A percentile compares a stretch with the other conserved stretches of the same genome.
Conservation (phyloP, 441 rosid genomes). For the Erysimum cheiri region DNA sequence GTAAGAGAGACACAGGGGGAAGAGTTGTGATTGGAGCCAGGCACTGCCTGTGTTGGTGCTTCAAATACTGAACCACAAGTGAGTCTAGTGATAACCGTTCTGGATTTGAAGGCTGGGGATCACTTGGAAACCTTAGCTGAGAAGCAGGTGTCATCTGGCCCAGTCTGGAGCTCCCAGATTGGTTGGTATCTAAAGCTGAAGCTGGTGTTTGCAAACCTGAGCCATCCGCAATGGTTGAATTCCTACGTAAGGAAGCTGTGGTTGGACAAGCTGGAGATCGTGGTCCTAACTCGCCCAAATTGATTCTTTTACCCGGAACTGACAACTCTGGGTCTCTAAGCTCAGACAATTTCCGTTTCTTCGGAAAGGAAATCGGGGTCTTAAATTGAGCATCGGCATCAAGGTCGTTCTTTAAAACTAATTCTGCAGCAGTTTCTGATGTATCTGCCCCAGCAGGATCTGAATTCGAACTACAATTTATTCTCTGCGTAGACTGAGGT, state of each 20-base stretch:
- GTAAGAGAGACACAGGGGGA: conserved; percentile 94
- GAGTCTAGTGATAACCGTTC: conserved; percentile 91
- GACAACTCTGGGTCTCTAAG: conserved; percentile 65
- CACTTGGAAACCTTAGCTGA: conserved; percentile 60
- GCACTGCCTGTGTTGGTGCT: conserved; percentile 99
- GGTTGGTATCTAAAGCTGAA: conserved; percentile 63
- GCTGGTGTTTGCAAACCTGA: conserved; percentile 66
- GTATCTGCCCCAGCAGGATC: conserved; percentile 47
- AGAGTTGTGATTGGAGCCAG: conserved; percentile 99
- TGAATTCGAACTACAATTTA: conserved; percentile 46
- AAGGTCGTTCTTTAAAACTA: conserved; percentile 46
- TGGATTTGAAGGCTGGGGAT: conserved; percentile 66
- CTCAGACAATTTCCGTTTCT: conserved; percentile 82
- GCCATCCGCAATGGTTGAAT: conserved; percentile 52
- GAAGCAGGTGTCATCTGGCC: conserved; percentile 56
- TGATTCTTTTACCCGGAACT: conserved; percentile 71
- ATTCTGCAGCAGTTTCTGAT: conserved; percentile 55
- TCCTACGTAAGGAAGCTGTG: conserved; percentile 60
- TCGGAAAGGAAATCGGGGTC: conserved; percentile 73
- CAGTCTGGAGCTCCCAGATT: conserved; percentile 52
- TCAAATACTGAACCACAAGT: conserved; percentile 89
- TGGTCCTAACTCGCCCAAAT: conserved; percentile 70
- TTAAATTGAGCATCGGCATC: conserved; percentile 69
- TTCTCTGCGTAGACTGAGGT: conserved; percentile 54
- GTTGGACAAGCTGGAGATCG: conserved; percentile 69